Evolutionary conservation across 2,329 filamentous ascomycete genomes (phyloP), one percentile per base, ranked within the genome.

Genomic region (Pestalotiopsis sp.): DNA sequence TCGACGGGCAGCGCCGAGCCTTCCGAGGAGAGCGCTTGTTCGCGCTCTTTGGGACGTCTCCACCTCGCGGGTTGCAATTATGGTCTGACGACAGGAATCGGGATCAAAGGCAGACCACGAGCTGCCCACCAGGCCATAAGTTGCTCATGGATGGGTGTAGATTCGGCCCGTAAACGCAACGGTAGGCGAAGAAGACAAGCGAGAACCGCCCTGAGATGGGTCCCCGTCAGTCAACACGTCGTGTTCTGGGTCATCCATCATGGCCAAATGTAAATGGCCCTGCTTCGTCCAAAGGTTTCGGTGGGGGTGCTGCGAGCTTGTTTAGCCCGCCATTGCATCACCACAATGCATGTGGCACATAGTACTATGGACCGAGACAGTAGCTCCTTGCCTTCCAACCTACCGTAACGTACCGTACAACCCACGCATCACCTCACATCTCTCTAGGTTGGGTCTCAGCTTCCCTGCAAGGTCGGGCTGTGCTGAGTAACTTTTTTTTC

Each of bases 281-380:
- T 52, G 45, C 20, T 36, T 36, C 23, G 20, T 23, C 59, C 31
- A 62, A 62, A 62, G 20, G 9, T 36, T 59, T 38, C n/a, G 13
- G 59, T 62, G 59, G 59, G 31, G 41, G 7, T 20, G 36, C n/a
- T 59, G 36, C 56, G 56, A 49, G 36, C 31, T 49, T 66, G 27
- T 45, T 52, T 66, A 59, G 64, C 64, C 31, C 31, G 56, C 64
- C 36, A 66, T 66, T 66, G 64, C 64, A 66, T 66, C 64, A 66
- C 64, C 56, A 66, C 36, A 23, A 36, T 66, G 52, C 56, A 64
- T 12, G n/a, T 14, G 14, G 45, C 14, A 20, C 57, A 31, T 31
- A 60, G 14, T 17, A 23, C 20, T 31, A 23, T 17, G 25, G 23
- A 63, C 60, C 60, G 60, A 36, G 17, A 39, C 57, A 52, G 45